Conservation (phyloP, 1,284 basidiomycete genomes). For the Naganishia albida region DNA sequence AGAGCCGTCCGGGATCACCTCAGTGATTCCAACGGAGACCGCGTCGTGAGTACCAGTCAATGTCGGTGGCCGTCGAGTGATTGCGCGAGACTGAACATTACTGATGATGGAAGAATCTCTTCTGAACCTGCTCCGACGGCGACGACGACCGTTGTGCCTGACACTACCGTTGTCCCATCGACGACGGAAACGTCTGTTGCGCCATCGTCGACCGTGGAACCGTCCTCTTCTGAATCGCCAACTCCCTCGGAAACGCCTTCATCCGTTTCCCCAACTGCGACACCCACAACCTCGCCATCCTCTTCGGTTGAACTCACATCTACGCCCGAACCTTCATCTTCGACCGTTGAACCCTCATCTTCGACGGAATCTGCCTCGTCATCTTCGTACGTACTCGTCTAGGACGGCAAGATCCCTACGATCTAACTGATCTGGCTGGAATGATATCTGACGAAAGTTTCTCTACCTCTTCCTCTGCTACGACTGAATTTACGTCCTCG, state of each 20-base stretch:
- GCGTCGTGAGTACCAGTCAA: slow-evolving; percentile 8
- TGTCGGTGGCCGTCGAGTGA: neutral
- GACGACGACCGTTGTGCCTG: neutral
- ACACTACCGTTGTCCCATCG: neutral
- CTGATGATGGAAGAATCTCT: neutral
- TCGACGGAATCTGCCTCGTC: neutral
- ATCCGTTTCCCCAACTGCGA: neutral
- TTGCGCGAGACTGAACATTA: neutral
- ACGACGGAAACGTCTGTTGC: neutral
- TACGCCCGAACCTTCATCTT: neutral
- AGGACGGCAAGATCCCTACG: neutral
- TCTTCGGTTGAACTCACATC: neutral
- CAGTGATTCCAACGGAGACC: neutral
- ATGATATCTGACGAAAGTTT: slow-evolving; percentile 12
- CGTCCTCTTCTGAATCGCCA: neutral
- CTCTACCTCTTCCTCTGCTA: slow-evolving; percentile 16
- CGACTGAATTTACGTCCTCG: neutral
- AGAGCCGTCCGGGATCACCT: neutral
- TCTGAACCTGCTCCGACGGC: slow-evolving; percentile 3
- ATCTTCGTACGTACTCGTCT: slow-evolving; percentile 20
- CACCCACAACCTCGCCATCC: neutral
- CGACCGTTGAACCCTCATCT: neutral
- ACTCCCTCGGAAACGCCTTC: neutral
- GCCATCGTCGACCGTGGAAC: neutral
- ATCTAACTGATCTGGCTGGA: slow-evolving; percentile 10